Evolutionary conservation across 2,329 filamentous ascomycete genomes (phyloP).

Genomic region (Cryphonectria carpinicola): DNA sequence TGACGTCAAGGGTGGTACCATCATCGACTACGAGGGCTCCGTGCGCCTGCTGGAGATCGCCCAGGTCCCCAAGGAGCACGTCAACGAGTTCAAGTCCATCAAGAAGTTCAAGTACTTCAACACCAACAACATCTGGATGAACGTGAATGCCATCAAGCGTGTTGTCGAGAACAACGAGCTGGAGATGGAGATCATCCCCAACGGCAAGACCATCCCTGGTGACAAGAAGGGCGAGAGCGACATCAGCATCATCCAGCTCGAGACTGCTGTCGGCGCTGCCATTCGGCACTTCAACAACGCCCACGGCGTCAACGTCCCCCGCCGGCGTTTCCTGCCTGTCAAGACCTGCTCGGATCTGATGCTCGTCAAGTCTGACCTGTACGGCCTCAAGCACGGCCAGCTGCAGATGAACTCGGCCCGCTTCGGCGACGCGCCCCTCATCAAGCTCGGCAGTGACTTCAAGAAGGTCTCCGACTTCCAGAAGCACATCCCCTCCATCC

Average conservation of each 20-base stretch:
- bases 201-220: slow-evolving; percentile 96
- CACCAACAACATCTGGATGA: slow-evolving; percentile 99
- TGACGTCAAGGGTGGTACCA: slow-evolving; percentile 99
- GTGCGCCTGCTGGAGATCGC: slow-evolving; percentile 97
- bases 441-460: slow-evolving; percentile 99
- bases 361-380: slow-evolving; percentile 99
- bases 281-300: slow-evolving; percentile 99
- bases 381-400: slow-evolving; percentile 98
- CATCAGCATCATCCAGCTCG: slow-evolving; percentile 94
- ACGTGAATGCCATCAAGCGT: slow-evolving; percentile 95
- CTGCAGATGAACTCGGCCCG: slow-evolving; percentile 95
- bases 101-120: slow-evolving; percentile 99
- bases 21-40: slow-evolving; percentile 98
- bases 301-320: slow-evolving; percentile 97
- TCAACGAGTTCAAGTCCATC: slow-evolving; percentile 99
- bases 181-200: slow-evolving; percentile 99
- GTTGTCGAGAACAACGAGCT: slow-evolving; percentile 98
- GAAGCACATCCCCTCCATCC: slow-evolving; percentile 83
- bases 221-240: slow-evolving; percentile 99
- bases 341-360: slow-evolving; percentile 99
- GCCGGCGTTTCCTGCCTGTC: slow-evolving; percentile 96
- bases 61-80: slow-evolving; percentile 99
- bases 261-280: slow-evolving; percentile 96
- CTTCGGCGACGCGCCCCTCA: slow-evolving; percentile 94
- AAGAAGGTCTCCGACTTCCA: slow-evolving; percentile 99